These are phyloP conservation scores for Pleurotus djamor DNA, from an alignment of 768 basidiomycete species.

Conservation along the genomic window DNA sequence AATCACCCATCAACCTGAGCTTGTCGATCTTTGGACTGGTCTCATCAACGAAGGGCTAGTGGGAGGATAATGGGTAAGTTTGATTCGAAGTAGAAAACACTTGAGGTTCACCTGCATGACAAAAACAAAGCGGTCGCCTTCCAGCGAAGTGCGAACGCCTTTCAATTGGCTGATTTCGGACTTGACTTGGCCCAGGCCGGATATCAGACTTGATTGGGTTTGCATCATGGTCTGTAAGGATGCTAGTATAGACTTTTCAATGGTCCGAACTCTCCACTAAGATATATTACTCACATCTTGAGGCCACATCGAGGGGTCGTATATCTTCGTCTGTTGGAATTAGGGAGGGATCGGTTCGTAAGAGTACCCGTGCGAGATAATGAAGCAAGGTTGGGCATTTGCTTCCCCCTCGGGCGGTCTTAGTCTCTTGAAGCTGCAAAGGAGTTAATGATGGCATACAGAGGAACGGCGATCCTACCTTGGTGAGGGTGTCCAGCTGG, in stretches of 20 bases:
- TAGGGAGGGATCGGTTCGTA: conserved; percentile 63
- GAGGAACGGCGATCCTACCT: conserved; percentile 57
- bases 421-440: conserved; percentile 82
- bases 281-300: conserved; percentile 55
- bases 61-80: neutral
- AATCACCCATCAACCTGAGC: conserved; percentile 54
- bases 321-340: conserved; percentile 78
- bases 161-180: conserved; percentile 49
- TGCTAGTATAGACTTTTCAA: conserved; percentile 37
- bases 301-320: conserved; percentile 79
- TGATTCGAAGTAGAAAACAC: neutral
- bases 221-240: conserved; percentile 67
- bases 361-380: conserved; percentile 76
- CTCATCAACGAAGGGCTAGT: conserved; percentile 49
- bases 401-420: conserved; percentile 61
- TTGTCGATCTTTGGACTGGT: conserved; percentile 58
- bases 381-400: conserved; percentile 90
- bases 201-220: conserved; percentile 53
- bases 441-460: conserved; percentile 4
- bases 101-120: conserved; percentile 62
- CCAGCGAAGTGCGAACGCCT: conserved; percentile 21
- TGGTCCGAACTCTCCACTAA: neutral
- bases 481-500: conserved; percentile 75
- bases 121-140: conserved; percentile 59
- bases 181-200: conserved; percentile 55